Conservation (phyloP, 2,329 filamentous ascomycete genomes). For the Penicillium oxalicum region DNA sequence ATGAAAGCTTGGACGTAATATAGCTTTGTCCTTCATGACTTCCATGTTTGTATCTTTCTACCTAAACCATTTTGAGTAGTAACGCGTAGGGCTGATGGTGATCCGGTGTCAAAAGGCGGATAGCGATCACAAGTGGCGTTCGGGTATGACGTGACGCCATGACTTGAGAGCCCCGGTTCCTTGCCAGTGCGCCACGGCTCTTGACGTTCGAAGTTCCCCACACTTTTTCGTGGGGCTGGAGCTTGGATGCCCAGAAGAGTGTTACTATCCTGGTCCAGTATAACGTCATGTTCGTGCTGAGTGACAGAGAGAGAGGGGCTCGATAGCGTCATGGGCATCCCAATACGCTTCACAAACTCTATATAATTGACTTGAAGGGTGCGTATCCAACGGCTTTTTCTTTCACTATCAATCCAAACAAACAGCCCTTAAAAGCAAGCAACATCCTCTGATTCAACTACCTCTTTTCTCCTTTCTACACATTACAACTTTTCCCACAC, state of each 20-base stretch:
- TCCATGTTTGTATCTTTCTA: no score
- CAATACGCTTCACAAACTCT: neutral
- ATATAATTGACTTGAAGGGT: neutral
- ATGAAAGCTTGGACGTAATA: no score
- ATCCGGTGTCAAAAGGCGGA: neutral
- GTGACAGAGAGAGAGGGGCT: neutral
- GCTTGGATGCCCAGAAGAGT: neutral
- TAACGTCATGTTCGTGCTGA: slow-evolving; percentile 3
- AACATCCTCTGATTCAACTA: no score
- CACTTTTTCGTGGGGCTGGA: neutral
- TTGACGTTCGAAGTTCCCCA: neutral
- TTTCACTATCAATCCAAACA: neutral
- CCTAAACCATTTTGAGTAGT: no score
- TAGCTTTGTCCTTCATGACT: no score
- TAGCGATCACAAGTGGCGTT: slow-evolving; percentile 1
- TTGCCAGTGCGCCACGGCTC: neutral
- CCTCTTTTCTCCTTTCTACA: neutral
- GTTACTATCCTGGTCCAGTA: neutral
- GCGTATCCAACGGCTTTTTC: neutral
- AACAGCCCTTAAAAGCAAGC: neutral
- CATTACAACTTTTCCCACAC: neutral
- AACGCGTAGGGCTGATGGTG: slow-evolving; percentile 4
- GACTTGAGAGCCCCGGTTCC: slow-evolving; percentile 1
- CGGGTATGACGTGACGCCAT: slow-evolving; percentile 5
- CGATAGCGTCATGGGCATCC: neutral